A percentile compares a stretch with the other conserved stretches of the same genome.
Conservation (phyloP, 306 rosid genomes). For the Sesbania bispinosa region DNA sequence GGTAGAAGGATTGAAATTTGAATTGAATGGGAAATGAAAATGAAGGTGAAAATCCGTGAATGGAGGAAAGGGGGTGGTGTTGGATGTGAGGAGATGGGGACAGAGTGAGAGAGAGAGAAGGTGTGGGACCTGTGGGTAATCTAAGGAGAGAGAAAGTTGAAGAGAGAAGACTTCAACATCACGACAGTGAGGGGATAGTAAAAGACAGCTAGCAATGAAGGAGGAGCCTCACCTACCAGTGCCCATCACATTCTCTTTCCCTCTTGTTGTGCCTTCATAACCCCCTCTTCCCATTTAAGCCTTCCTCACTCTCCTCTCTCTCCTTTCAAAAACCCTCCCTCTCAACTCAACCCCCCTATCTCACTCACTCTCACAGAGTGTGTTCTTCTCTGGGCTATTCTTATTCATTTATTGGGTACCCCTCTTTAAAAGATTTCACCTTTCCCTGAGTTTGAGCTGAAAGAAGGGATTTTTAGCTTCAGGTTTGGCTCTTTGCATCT, state of each 20-base stretch:
- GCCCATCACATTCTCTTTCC: conserved; percentile 37
- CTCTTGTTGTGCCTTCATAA: conserved; percentile 33
- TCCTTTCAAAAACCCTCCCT: conserved; percentile 41
- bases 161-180: conserved; percentile 62
- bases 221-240: conserved; percentile 71
- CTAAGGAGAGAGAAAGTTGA: conserved; percentile 31
- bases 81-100: conserved; percentile 18
- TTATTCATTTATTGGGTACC: too few species aligned
- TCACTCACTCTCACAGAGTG: neutral
- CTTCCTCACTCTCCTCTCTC: conserved; percentile 40
- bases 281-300: conserved; percentile 43
- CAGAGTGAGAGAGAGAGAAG: conserved; percentile 5
- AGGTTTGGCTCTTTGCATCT: conserved; percentile 41
- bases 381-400: neutral
- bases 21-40: conserved; percentile 9
- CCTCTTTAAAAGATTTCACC: neutral
- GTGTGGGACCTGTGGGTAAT: conserved; percentile 54
- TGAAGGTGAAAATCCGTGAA: conserved; percentile 51
- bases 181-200: conserved; percentile 60
- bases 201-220: conserved; percentile 99
- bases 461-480: neutral
- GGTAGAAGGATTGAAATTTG: neutral
- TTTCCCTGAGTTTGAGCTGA: neutral
- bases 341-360: conserved; percentile 12
- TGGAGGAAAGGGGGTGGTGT: neutral